phyloP scores from a whole-genome alignment of 768 basidiomycete genomes.

The Lentinula edodes region DNA sequence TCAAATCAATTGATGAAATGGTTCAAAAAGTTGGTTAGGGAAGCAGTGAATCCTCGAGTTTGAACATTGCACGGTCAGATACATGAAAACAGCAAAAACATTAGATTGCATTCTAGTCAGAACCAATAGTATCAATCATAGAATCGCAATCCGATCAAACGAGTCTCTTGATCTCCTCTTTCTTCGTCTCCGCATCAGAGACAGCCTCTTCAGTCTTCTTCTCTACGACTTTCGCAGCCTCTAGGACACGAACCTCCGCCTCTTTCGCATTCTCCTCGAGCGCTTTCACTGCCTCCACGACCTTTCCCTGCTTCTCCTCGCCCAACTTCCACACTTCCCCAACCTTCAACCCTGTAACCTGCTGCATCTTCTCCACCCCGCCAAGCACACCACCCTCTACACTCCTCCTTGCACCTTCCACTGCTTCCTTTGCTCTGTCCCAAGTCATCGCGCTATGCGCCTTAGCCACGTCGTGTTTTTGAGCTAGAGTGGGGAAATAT shows the following conservation, averaged over 20 bases:
- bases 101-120: too few relatives aligned
- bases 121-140: too few relatives aligned
- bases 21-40: too few relatives aligned
- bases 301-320: constrained; percentile 13
- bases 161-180: constrained; percentile 6
- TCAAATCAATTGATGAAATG: too few relatives aligned
- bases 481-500: constrained; percentile 63
- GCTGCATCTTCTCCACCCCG: constrained; percentile 54
- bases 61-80: too few relatives aligned
- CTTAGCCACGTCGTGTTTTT: constrained; percentile 60
- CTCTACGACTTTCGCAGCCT: constrained; percentile 1
- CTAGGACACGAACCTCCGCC: constrained; percentile 13
- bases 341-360: constrained; percentile 69
- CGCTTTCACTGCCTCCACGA: constrained; percentile 6
- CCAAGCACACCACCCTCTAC: constrained; percentile 38
- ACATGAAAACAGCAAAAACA: too few relatives aligned
- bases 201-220: constrained; percentile 4
- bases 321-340: constrained; percentile 50
- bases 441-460: constrained; percentile 57
- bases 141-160: neutral
- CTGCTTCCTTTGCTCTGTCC: constrained; percentile 49
- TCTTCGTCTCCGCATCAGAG: neutral
- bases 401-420: constrained; percentile 38
- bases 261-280: neutral
- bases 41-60: too few relatives aligned